Percentiles rank a stretch among this genome's conserved stretches.
Conservation (phyloP, 2,329 filamentous ascomycete genomes). For the Cladosporium phlei region DNA sequence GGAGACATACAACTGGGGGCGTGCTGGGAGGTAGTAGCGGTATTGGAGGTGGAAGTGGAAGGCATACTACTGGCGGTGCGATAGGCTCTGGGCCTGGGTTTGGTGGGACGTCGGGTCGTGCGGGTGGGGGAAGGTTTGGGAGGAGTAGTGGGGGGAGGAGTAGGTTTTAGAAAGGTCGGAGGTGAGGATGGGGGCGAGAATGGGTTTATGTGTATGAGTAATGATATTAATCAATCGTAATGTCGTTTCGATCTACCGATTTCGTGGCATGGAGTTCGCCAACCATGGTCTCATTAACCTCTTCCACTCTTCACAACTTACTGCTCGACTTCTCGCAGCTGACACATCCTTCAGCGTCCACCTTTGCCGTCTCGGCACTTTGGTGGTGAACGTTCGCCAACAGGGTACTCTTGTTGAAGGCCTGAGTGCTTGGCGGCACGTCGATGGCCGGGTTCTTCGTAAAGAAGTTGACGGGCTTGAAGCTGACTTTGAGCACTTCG, state of each 20-base stretch:
- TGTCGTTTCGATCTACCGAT: too few relatives aligned
- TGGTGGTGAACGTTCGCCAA: slow-evolving; percentile 31
- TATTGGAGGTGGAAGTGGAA: not conserved
- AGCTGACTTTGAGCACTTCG: slow-evolving; percentile 53
- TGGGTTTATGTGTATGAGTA: not conserved
- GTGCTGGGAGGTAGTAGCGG: not conserved
- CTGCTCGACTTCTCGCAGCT: slow-evolving; percentile 3
- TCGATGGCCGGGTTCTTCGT: slow-evolving; percentile 55
- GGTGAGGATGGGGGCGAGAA: not conserved
- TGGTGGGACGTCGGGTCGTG: not conserved
- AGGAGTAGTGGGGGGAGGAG: not conserved
- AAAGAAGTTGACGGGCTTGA: slow-evolving; percentile 58
- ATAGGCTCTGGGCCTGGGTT: too few relatives aligned
- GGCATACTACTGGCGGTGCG: not conserved
- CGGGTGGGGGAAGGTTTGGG: not conserved
- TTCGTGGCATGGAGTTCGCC: too few relatives aligned
- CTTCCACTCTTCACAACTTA: slow-evolving; percentile 3
- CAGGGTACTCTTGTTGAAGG: slow-evolving; percentile 40
- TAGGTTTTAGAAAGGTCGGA: not conserved
- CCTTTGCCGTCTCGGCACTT: slow-evolving; percentile 29
- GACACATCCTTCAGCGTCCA: slow-evolving; percentile 31
- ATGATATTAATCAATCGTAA: not conserved
- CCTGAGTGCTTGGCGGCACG: slow-evolving; percentile 49
- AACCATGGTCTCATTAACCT: too few relatives aligned
- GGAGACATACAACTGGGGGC: not conserved